Evolutionary conservation across 176 grass and related monocot genomes (phyloP), one percentile per base, ranked within the genome.

Genomic region (Phoenix roebelenii): DNA sequence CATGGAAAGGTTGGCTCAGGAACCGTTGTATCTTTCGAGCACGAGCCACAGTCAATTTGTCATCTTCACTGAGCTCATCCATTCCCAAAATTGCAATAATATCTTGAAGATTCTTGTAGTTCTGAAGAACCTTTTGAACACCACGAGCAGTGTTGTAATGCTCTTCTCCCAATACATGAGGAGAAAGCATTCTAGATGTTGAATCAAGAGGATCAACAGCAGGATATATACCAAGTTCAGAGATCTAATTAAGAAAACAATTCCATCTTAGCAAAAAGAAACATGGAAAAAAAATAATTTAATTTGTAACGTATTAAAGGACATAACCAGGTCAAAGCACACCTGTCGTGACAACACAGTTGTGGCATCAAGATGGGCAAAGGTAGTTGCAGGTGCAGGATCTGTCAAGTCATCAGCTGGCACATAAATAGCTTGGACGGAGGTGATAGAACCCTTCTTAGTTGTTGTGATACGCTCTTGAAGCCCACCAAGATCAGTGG

Each of bases 401-500:
- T 76, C 74, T 16, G 74, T 76, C 57, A 76, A 61, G 65, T 76
- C 74, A 69, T 76, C 69, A 71, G 74, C 64, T 62, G 74, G 74
- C 18, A 76, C 74, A 63, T 76, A 76, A 63, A 76, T 76, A 23
- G 74, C 74, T 18, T 76, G 65, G 6, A 71, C 69, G 22, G 69
- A 71, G 23, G 69, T 71, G 16, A 71, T 71, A 20, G 69, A 71
- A 22, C 69, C 69, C 24, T 71, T 71, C 44, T 71, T 71, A 32
- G 69, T 71, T 59, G 69, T 71, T 16, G 69, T 71, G 49, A 71
- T 71, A 15, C 69, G 69, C 16, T 71, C 69, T 71, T 71, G 69
- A 52, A 71, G 69, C 19, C 69, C 69, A 52, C 69, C 69, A 52
- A 71, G 69, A 61, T 71, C 69, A 22, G 69, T 71, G n/a, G 69